A percentile compares a stretch with the other conserved stretches of the same genome.
These are phyloP conservation scores for Periconia digitata DNA, from an alignment of 2,329 filamentous ascomycete genomes.

Conservation along the genomic window DNA sequence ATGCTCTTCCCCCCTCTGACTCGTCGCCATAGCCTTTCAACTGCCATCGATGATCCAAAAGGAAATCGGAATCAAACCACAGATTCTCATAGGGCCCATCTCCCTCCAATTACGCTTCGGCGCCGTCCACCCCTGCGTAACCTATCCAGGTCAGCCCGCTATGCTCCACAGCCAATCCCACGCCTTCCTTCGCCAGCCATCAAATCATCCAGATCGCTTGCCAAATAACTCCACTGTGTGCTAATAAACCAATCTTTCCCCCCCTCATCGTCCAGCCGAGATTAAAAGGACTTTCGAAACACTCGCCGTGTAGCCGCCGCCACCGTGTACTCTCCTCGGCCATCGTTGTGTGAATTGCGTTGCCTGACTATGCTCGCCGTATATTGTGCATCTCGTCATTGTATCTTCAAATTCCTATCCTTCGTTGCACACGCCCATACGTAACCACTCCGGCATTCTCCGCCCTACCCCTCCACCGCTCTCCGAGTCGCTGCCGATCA, in stretches of 20 bases:
- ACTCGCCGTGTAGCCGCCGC: conserved; percentile 15
- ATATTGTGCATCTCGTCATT: background rate
- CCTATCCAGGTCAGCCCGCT: conserved; percentile 24
- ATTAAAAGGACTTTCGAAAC: conserved; percentile 40
- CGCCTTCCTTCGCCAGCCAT: conserved; percentile 12
- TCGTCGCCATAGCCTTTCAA: no score
- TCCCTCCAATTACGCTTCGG: conserved; percentile 21
- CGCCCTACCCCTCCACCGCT: background rate
- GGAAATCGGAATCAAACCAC: background rate
- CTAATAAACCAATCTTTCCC: conserved; percentile 6
- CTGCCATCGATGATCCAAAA: no score
- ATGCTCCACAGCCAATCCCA: conserved; percentile 30
- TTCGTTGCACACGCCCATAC: background rate
- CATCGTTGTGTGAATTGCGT: conserved; percentile 6
- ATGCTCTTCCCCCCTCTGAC: no score
- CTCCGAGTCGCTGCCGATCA: no score
- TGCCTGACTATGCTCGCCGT: no score
- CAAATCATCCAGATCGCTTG: conserved; percentile 37
- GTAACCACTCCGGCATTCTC: background rate
- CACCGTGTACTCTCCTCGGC: conserved; percentile 11
- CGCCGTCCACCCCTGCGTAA: conserved; percentile 30
- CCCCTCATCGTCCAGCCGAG: conserved; percentile 33
- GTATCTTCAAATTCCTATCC: background rate
- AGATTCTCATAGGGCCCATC: background rate
- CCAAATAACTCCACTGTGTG: conserved; percentile 20